Evolutionary conservation across 345 rosid genomes (phyloP), one percentile per base, ranked within the genome.

Genomic region (Durio zibethinus): DNA sequence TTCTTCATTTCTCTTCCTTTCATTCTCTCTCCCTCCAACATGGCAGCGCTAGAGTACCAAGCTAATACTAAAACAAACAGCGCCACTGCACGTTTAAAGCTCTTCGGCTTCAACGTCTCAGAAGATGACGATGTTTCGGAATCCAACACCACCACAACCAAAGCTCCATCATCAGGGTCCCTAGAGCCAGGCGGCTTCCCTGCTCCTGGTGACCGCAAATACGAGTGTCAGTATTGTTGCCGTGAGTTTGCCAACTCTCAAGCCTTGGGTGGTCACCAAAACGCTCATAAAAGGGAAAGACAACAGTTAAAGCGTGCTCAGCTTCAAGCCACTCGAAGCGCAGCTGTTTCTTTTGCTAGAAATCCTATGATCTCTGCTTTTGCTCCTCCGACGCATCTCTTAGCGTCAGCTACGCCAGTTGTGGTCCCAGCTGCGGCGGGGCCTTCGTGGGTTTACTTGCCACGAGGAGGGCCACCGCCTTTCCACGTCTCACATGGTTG

Each of bases 281-380:
- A 91, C 90, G 96, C 96, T 5, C 96, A 91, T 84, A 91, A 91
- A 83, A 91, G 88, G 84, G 96, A 91, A 74, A 77, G 97, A 74
- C 97, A 91, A 73, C 97, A 91, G 79, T 86, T 90, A 50, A 91
- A 91, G 78, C 88, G 92, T 11, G 93, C 93, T 47, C 96, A 91
- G 78, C 80, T 91, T 65, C 97, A 88, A 69, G 93, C 92, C 59
- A 74, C 86, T 21, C 72, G 97, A 23, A 86, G 82, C 87, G 91
- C 89, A 5, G 90, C 92, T 56, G 87, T 87, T 76, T 86, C 94
- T 11, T 90, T 84, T 56, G 76, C 86, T 12, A 76, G 98, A 36
- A 95, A 95, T 76, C 97, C 99, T 2, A 95, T 93, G 73, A 87
- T 90, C 87, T 89, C 98, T 14, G 97, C 98, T 76, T 95, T 93